phyloP scores from a whole-genome alignment of 768 basidiomycete genomes.

The Tylopilus sp. region DNA sequence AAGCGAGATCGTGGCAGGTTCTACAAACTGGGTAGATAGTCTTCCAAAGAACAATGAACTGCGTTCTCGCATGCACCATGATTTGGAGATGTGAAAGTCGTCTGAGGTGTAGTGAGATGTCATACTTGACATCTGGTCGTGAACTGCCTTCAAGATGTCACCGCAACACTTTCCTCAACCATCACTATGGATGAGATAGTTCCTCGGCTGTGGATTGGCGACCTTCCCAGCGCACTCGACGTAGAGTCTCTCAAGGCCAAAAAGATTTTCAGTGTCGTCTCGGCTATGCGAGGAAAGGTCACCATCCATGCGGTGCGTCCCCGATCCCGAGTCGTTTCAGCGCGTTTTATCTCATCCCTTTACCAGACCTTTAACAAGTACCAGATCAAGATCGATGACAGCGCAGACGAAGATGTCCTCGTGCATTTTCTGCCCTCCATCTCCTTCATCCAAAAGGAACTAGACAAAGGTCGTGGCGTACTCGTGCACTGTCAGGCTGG shows the following conservation, averaged over 20 bases:
- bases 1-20: no score
- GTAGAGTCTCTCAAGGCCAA: constrained; percentile 56
- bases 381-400: constrained; percentile 78
- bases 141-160: background rate
- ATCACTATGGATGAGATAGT: constrained; percentile 72
- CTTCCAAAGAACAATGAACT: no score
- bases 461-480: constrained; percentile 72
- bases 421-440: constrained; percentile 76
- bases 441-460: constrained; percentile 76
- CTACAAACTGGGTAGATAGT: no score
- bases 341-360: background rate
- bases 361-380: constrained; percentile 72
- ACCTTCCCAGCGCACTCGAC: constrained; percentile 68
- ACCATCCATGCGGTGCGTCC: constrained; percentile 56
- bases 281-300: constrained; percentile 67
- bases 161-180: no score
- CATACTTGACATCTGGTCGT: no score
- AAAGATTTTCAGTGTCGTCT: constrained; percentile 73
- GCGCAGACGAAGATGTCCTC: constrained; percentile 72
- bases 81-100: no score
- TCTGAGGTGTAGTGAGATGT: no score
- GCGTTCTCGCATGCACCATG: no score
- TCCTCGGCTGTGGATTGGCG: constrained; percentile 81
- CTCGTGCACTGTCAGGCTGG: constrained; percentile 92
- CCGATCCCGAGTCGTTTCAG: background rate